phyloP scores from a whole-genome alignment of 2,329 filamentous ascomycete genomes.

The Leptographium wingfieldii region DNA sequence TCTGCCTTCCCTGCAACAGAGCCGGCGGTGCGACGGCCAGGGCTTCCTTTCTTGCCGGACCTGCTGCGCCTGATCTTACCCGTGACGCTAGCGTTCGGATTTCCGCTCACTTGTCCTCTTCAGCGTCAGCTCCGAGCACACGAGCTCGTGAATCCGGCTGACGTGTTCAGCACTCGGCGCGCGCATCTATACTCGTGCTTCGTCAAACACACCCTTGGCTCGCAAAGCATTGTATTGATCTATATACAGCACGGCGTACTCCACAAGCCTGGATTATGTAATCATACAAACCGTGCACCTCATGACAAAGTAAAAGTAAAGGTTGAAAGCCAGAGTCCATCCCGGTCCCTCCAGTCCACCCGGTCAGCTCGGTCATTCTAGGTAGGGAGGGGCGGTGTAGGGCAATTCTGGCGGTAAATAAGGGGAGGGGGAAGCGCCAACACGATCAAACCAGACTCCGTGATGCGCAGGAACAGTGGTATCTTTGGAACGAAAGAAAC shows the following conservation, averaged over 20 bases:
- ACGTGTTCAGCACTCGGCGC: not conserved
- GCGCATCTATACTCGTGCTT: no score
- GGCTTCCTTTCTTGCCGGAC: not conserved
- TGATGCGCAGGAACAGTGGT: constrained; percentile 1
- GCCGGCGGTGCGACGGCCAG: not conserved
- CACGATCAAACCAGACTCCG: not conserved
- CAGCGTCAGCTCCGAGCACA: no score
- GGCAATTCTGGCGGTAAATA: not conserved
- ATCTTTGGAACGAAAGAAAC: constrained; percentile 2
- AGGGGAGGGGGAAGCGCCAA: not conserved
- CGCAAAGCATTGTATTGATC: not conserved
- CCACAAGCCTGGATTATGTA: not conserved
- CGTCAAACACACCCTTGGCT: not conserved
- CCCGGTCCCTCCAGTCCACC: not conserved
- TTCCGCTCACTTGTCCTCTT: not conserved
- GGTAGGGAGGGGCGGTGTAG: not conserved
- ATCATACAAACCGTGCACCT: constrained; percentile 6
- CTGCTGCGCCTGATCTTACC: not conserved
- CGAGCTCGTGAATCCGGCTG: not conserved
- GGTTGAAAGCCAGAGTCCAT: not conserved
- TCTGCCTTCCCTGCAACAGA: not conserved
- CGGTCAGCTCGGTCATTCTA: no score
- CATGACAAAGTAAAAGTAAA: not conserved
- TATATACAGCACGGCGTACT: not conserved
- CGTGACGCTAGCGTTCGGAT: not conserved